Percentiles rank a stretch among this genome's conserved stretches.
These are phyloP conservation scores for Asterochloris erici DNA, from an alignment of 139 green algal genomes.

Conservation along the genomic window DNA sequence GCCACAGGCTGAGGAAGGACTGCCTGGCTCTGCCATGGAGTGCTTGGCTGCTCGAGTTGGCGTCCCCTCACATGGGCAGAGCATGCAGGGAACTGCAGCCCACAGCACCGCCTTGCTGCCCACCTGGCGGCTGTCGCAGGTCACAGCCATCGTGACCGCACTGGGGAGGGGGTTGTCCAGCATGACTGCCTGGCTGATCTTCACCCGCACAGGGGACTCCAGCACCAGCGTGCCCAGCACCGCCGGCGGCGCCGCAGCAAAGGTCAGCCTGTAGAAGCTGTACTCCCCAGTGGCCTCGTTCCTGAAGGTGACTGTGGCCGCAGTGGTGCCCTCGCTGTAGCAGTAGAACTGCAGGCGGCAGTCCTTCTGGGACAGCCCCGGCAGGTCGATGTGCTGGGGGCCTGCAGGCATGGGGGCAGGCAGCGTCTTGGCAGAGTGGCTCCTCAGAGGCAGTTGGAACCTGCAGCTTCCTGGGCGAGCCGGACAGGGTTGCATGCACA, in stretches of 20 bases:
- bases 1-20: too few relatives aligned
- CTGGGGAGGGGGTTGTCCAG: constrained; percentile 65
- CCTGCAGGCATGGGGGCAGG: neutral
- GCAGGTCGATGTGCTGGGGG: constrained; percentile 15
- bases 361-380: constrained; percentile 53
- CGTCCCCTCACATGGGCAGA: too few relatives aligned
- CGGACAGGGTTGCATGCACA: too few relatives aligned
- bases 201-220: constrained; percentile 62
- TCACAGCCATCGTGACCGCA: constrained; percentile 40
- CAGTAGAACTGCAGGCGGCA: constrained; percentile 59
- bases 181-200: constrained; percentile 29
- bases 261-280: constrained; percentile 65
- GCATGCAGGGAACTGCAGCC: too few relatives aligned
- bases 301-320: constrained; percentile 65
- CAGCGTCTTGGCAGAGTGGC: too few relatives aligned
- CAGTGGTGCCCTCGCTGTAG: constrained; percentile 46
- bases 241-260: constrained; percentile 38
- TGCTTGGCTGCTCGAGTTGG: too few relatives aligned
- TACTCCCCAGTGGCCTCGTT: constrained; percentile 74
- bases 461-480: too few relatives aligned
- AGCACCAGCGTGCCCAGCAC: constrained; percentile 44
- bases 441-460: too few relatives aligned
- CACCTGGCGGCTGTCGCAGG: constrained; percentile 29
- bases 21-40: too few relatives aligned
- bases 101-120: too few relatives aligned